A percentile compares a stretch with the other conserved stretches of the same genome.
phyloP scores from a whole-genome alignment of 352 stramenopile species.

The Phytophthora constricta region DNA sequence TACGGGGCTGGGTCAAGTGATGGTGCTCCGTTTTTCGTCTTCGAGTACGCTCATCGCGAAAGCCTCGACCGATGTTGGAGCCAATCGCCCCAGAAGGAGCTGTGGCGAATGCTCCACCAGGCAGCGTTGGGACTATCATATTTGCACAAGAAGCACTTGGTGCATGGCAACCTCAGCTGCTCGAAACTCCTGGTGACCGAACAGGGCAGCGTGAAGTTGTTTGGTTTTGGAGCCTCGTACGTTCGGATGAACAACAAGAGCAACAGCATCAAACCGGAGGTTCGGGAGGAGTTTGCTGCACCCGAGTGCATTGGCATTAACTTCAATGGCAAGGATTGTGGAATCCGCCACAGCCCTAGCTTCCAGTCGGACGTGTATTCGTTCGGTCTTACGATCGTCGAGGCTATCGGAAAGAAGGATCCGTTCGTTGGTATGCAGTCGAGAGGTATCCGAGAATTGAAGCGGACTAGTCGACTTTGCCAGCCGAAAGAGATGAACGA shows the following conservation, averaged over 20 bases:
- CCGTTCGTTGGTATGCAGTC: constrained; percentile 5
- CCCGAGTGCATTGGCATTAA: constrained; percentile 31
- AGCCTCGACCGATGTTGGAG: constrained; percentile 35
- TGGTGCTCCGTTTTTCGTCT: constrained; percentile 41
- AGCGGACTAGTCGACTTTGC: constrained; percentile 1
- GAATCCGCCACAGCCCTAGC: constrained; percentile 4
- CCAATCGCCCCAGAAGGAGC: constrained; percentile 8
- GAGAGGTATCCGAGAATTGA: constrained; percentile 4
- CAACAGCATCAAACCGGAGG: constrained; percentile 18
- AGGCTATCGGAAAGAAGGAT: constrained; percentile 25
- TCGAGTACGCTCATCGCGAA: constrained; percentile 26
- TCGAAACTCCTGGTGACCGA: constrained; percentile 41
- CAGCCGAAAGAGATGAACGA: constrained; percentile 8
- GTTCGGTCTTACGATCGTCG: constrained; percentile 40
- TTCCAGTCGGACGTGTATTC: constrained; percentile 47
- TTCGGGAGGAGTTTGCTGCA: constrained; percentile 29
- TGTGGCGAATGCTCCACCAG: constrained; percentile 21
- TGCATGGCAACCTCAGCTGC: constrained; percentile 51
- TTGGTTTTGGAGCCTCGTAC: constrained; percentile 43
- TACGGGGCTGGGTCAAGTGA: constrained; percentile 26
- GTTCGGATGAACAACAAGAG: constrained; percentile 28
- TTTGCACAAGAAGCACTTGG: constrained; percentile 38
- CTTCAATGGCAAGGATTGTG: not conserved
- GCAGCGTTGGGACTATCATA: constrained; percentile 20
- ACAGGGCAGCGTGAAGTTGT: constrained; percentile 35